Conservation (phyloP, 306 rosid species). For the Quillaja saponaria region DNA sequence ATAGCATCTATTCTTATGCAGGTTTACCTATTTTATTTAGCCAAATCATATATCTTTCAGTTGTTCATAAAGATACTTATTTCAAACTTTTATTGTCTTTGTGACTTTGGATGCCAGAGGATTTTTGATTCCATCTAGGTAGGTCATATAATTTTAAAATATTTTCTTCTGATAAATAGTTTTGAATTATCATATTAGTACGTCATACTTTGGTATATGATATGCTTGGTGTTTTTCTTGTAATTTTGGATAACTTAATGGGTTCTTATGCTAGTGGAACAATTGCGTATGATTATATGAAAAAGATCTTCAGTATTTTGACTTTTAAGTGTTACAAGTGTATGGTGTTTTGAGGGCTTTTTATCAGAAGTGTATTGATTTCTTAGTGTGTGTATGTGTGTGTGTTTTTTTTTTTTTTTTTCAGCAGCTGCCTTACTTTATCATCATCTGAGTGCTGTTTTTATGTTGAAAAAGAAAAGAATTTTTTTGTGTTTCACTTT, state of each 20-base stretch:
- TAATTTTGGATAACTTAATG: not conserved
- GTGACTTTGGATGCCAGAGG: conserved; percentile 27
- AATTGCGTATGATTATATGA: too few relatives aligned
- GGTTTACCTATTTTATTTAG: conserved; percentile 46
- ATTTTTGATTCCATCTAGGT: conserved; percentile 16
- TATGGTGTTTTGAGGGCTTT: too few relatives aligned
- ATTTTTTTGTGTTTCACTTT: not conserved
- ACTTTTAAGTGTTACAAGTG: too few relatives aligned
- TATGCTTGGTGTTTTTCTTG: conserved; percentile 18
- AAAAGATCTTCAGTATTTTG: too few relatives aligned
- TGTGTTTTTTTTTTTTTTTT: too few relatives aligned
- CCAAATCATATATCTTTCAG: conserved; percentile 7
- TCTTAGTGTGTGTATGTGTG: too few relatives aligned
- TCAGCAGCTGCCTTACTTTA: too few relatives aligned
- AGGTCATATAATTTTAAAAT: not conserved
- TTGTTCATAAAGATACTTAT: conserved; percentile 3
- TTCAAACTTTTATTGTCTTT: conserved; percentile 10
- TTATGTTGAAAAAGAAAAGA: not conserved
- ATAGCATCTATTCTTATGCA: conserved; percentile 95
- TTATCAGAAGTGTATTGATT: too few relatives aligned
- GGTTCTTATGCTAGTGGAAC: too few relatives aligned
- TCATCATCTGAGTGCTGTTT: too few relatives aligned
- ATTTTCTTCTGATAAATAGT: not conserved
- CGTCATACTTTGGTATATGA: conserved; percentile 2
- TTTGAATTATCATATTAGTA: not conserved